Conservation (phyloP, 768 basidiomycete species). For the Suillus ampliporus region DNA sequence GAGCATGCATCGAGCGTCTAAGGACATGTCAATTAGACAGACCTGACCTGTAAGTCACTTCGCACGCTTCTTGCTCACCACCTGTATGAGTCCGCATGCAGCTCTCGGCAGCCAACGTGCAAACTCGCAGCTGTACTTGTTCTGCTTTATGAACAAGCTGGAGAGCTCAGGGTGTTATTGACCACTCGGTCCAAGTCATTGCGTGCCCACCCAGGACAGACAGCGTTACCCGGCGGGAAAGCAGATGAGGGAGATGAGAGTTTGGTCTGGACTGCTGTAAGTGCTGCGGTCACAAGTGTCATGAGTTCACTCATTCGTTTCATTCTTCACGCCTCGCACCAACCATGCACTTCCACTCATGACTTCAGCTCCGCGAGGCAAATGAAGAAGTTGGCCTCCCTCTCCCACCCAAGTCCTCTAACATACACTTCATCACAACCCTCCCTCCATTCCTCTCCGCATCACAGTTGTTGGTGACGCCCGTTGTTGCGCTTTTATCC, state of each 20-base stretch:
- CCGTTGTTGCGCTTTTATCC: conserved; percentile 75
- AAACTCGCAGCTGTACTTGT: conserved; percentile 81
- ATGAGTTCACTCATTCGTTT: not conserved
- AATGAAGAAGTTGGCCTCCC: conserved; percentile 84
- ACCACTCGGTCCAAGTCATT: conserved; percentile 85
- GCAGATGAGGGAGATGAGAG: conserved; percentile 68
- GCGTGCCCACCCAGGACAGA: conserved; percentile 79
- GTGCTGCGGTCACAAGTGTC: conserved; percentile 28
- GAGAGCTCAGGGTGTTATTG: conserved; percentile 73
- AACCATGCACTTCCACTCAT: conserved; percentile 7
- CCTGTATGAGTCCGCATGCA: conserved; percentile 19
- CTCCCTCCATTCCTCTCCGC: conserved; percentile 73
- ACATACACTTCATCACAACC: conserved; percentile 63
- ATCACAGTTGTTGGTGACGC: conserved; percentile 74
- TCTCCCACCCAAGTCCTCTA: conserved; percentile 45
- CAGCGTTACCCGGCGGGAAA: conserved; percentile 84
- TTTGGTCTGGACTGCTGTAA: conserved; percentile 76
- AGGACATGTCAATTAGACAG: conserved; percentile 35
- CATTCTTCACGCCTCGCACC: not conserved
- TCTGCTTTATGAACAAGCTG: conserved; percentile 74
- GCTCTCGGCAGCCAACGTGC: conserved; percentile 39
- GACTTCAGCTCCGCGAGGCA: conserved; percentile 76
- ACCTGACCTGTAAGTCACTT: conserved; percentile 58
- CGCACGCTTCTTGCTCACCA: not conserved
- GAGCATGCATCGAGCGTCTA: conserved; percentile 48